Conservation (phyloP, 2,329 filamentous ascomycete genomes). For the Sphaerulina musiva region DNA sequence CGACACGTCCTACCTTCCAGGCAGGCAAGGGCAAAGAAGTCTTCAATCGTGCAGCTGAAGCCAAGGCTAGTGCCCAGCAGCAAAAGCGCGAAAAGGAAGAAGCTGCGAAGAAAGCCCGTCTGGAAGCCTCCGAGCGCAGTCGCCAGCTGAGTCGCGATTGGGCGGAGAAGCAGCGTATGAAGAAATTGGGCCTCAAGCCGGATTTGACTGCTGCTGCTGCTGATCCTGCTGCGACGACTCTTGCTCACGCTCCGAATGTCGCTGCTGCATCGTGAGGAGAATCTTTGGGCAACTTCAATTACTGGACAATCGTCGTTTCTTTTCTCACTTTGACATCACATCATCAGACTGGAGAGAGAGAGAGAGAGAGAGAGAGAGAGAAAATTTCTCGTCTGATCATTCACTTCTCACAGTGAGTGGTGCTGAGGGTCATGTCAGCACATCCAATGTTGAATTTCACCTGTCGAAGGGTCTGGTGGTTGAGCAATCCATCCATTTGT, state of each 20-base stretch:
- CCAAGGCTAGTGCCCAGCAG: slow-evolving; percentile 38
- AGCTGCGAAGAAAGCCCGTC: slow-evolving; percentile 42
- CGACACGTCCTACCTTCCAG: slow-evolving; percentile 2
- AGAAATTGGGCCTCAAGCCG: slow-evolving; percentile 24
- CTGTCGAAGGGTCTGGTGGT: no score
- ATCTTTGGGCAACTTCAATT: neutral
- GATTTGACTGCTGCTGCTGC: neutral
- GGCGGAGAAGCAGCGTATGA: slow-evolving; percentile 43
- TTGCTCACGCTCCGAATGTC: neutral
- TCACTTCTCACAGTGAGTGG: no score
- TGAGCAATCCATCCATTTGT: no score
- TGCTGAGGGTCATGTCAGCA: no score
- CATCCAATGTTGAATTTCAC: no score
- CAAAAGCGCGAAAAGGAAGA: slow-evolving; percentile 44
- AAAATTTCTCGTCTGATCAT: no score
- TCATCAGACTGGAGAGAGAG: no score
- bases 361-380: no score
- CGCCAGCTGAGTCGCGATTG: slow-evolving; percentile 42
- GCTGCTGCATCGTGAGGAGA: neutral
- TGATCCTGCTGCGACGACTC: neutral
- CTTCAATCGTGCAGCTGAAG: slow-evolving; percentile 40
- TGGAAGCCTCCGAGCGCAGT: slow-evolving; percentile 42
- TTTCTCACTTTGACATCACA: neutral
- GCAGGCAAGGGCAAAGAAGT: slow-evolving; percentile 41
- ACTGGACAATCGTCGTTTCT: no score